Evolutionary conservation across 176 grass and related monocot species (phyloP).

Genomic region (maize (Zea mays)): DNA sequence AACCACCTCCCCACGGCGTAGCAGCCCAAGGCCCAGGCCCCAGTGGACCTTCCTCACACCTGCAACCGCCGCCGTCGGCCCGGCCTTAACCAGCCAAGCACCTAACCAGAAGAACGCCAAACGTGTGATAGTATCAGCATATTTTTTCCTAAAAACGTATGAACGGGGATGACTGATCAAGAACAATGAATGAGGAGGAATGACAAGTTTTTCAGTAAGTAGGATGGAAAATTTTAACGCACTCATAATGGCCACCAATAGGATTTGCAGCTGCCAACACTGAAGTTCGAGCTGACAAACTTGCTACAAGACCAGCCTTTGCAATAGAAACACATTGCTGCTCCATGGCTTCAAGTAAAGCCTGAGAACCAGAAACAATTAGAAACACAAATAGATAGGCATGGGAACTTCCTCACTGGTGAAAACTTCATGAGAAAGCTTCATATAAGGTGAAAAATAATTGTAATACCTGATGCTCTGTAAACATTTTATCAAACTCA

Average conservation of each 20-base stretch:
- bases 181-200: slow-evolving; percentile 4
- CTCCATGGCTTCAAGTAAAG: slow-evolving; percentile 97
- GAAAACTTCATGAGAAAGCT: slow-evolving; percentile 17
- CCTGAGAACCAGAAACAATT: slow-evolving; percentile 63
- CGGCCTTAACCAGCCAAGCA: too few relatives aligned
- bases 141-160: neutral
- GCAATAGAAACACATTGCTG: slow-evolving; percentile 97
- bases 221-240: slow-evolving; percentile 50
- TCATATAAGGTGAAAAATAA: slow-evolving; percentile 23
- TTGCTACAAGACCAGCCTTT: slow-evolving; percentile 96
- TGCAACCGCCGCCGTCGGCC: too few relatives aligned
- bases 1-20: too few relatives aligned
- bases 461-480: slow-evolving; percentile 77
- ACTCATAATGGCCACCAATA: slow-evolving; percentile 95
- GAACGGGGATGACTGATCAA: slow-evolving; percentile 15
- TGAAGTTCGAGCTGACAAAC: slow-evolving; percentile 85
- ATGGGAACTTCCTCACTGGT: neutral
- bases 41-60: too few relatives aligned
- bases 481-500: slow-evolving; percentile 96
- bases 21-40: too few relatives aligned
- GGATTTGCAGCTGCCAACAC: slow-evolving; percentile 95
- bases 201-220: slow-evolving; percentile 11
- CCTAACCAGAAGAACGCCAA: too few relatives aligned
- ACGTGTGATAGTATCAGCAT: neutral
- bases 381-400: slow-evolving; percentile 16